phyloP scores from a whole-genome alignment of 2,329 filamentous ascomycete genomes.

The Cladorrhinum sp. region DNA sequence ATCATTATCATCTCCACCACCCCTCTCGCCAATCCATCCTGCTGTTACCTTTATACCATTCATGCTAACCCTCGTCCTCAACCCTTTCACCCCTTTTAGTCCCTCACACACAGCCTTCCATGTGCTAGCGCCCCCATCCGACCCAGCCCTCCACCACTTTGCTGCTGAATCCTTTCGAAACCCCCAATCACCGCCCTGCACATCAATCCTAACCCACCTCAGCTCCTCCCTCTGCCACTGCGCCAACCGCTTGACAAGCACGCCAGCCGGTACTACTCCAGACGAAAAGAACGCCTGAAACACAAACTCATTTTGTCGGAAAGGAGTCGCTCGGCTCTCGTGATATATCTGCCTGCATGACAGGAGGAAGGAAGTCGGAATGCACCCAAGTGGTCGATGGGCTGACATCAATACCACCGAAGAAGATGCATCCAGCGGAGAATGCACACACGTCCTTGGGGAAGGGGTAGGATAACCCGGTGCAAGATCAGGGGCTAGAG shows the following conservation, averaged over 20 bases:
- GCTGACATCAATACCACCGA: slow-evolving; percentile 30
- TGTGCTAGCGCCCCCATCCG: slow-evolving; percentile 28
- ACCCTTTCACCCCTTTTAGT: slow-evolving; percentile 36
- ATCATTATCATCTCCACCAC: neutral
- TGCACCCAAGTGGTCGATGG: slow-evolving; percentile 36
- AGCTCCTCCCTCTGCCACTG: slow-evolving; percentile 43
- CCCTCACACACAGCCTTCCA: slow-evolving; percentile 40
- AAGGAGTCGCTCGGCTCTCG: slow-evolving; percentile 42
- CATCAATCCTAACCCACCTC: slow-evolving; percentile 41
- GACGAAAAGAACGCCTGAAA: slow-evolving; percentile 47
- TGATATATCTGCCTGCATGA: slow-evolving; percentile 41
- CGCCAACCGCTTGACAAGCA: slow-evolving; percentile 34
- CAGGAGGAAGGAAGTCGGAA: slow-evolving; percentile 41
- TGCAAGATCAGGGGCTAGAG: slow-evolving; percentile 36
- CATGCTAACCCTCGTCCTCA: slow-evolving; percentile 40
- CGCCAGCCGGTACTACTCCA: slow-evolving; percentile 41
- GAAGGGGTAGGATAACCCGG: slow-evolving; percentile 39
- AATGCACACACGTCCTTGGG: slow-evolving; percentile 18
- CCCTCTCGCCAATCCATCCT: slow-evolving; percentile 13
- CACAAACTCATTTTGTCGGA: slow-evolving; percentile 43
- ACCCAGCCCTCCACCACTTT: neutral
- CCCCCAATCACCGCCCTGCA: slow-evolving; percentile 38
- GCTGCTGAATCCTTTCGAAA: neutral
- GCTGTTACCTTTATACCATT: slow-evolving; percentile 21
- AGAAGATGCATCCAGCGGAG: slow-evolving; percentile 26